Percentiles rank a stretch among this genome's conserved stretches.
These are phyloP conservation scores for Dendrobium catenatum DNA, from an alignment of 106 monocot species.

Conservation along the genomic window DNA sequence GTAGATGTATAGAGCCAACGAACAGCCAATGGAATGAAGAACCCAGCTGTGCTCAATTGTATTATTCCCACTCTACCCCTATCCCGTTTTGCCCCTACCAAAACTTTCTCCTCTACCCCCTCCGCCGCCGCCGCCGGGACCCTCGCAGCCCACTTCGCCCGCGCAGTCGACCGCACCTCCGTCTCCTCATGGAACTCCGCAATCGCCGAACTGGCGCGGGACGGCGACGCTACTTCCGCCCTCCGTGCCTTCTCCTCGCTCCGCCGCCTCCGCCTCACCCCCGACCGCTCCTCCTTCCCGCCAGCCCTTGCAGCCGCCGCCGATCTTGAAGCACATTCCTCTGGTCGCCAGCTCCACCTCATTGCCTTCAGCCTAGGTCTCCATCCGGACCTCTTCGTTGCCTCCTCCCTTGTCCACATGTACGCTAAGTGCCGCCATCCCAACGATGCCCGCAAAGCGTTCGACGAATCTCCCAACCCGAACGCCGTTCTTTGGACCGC, in stretches of 20 bases:
- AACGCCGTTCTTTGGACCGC: conserved; percentile 75
- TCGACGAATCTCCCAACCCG: conserved; percentile 46
- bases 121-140: not conserved
- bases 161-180: conserved; percentile 39
- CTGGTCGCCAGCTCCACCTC: conserved; percentile 70
- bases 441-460: conserved; percentile 48
- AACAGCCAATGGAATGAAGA: conserved; percentile 4
- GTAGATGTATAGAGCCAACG: not conserved
- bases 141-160: conserved; percentile 44
- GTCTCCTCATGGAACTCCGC: conserved; percentile 62
- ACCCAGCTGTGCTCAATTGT: no score
- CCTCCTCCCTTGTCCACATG: conserved; percentile 73
- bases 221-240: conserved; percentile 40
- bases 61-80: not conserved
- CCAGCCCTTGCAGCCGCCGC: conserved; percentile 54
- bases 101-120: conserved; percentile 1
- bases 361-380: conserved; percentile 42
- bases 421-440: conserved; percentile 51
- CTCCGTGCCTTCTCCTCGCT: conserved; percentile 56
- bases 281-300: conserved; percentile 64
- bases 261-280: conserved; percentile 28
- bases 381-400: conserved; percentile 54
- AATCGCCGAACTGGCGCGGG: conserved; percentile 62
- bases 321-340: conserved; percentile 16
- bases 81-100: not conserved